A percentile compares a stretch with the other conserved stretches of the same genome.
Evolutionary conservation across 352 stramenopile species (phyloP).

Genomic region (Hyaloperonospora brassicae): DNA sequence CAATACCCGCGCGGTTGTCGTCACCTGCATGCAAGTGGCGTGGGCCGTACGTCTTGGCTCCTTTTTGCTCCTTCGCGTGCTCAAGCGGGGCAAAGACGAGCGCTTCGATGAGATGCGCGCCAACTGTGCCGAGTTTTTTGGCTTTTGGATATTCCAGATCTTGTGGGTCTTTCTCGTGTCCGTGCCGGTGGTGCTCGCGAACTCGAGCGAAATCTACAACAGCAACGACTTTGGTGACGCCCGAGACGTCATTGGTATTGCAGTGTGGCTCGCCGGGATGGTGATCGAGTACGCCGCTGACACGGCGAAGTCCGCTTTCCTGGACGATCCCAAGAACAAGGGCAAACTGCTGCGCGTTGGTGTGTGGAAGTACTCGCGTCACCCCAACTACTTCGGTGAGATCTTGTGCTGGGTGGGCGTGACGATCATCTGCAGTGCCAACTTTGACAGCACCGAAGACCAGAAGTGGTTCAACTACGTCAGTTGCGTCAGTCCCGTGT

Average conservation of each 20-base stretch:
- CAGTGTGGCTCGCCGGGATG: slow-evolving; percentile 52
- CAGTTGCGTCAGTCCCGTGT: slow-evolving; percentile 36
- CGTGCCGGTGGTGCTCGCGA: slow-evolving; percentile 54
- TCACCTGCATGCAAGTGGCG: slow-evolving; percentile 33
- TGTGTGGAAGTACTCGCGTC: slow-evolving; percentile 83
- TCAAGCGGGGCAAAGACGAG: slow-evolving; percentile 60
- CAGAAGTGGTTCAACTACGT: slow-evolving; percentile 43
- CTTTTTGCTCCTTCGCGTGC: slow-evolving; percentile 58
- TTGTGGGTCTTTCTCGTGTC: slow-evolving; percentile 75
- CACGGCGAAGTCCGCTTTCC: slow-evolving; percentile 51
- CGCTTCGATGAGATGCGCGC: slow-evolving; percentile 72
- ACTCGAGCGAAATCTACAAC: slow-evolving; percentile 29
- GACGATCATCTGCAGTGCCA: slow-evolving; percentile 35
- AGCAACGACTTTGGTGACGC: slow-evolving; percentile 28
- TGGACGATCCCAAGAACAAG: slow-evolving; percentile 37
- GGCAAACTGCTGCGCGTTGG: slow-evolving; percentile 47
- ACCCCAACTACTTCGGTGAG: slow-evolving; percentile 92
- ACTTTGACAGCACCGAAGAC: slow-evolving; percentile 23
- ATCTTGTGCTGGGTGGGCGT: slow-evolving; percentile 84
- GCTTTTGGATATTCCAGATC: slow-evolving; percentile 79
- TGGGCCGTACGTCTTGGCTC: slow-evolving; percentile 62
- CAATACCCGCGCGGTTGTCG: slow-evolving; percentile 39
- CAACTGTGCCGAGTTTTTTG: slow-evolving; percentile 55
- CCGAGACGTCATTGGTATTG: slow-evolving; percentile 35
- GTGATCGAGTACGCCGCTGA: slow-evolving; percentile 53